Conservation (phyloP, 2,329 filamentous ascomycete genomes). For the Periglandula ipomoeae region DNA sequence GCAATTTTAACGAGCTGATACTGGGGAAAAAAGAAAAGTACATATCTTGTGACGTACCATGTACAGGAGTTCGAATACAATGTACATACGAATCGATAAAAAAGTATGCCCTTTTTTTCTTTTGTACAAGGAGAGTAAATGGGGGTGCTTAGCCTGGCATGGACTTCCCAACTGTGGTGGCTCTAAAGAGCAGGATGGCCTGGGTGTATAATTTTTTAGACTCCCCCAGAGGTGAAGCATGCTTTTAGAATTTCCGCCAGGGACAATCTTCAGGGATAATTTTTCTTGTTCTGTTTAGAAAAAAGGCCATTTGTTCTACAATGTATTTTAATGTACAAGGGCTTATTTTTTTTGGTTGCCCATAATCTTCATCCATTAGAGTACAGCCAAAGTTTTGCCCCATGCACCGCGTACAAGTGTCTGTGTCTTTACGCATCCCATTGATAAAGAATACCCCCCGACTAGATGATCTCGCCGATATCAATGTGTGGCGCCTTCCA, state of each 20-base stretch:
- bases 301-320: slow-evolving; percentile 25
- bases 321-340: slow-evolving; percentile 29
- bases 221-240: neutral
- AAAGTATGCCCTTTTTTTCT: neutral
- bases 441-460: neutral
- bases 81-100: slow-evolving; percentile 2
- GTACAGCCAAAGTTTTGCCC: neutral
- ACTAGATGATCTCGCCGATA: slow-evolving; percentile 57
- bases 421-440: neutral
- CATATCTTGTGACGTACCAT: too few species aligned
- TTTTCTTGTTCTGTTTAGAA: neutral
- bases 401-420: neutral
- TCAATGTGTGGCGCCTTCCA: slow-evolving; percentile 64
- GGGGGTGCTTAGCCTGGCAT: too few species aligned
- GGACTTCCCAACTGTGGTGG: too few species aligned
- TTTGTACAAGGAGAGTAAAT: too few species aligned
- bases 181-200: neutral
- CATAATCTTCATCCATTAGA: slow-evolving; percentile 2
- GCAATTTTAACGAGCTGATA: slow-evolving; percentile 5
- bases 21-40: too few species aligned
- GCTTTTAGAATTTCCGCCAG: too few species aligned
- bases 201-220: neutral
- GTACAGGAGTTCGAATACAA: too few species aligned
- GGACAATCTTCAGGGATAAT: too few species aligned
- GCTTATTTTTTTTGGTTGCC: slow-evolving; percentile 1